Evolutionary conservation across 441 rosid genomes (phyloP).

Genomic region (Flueggea neowawraea): DNA sequence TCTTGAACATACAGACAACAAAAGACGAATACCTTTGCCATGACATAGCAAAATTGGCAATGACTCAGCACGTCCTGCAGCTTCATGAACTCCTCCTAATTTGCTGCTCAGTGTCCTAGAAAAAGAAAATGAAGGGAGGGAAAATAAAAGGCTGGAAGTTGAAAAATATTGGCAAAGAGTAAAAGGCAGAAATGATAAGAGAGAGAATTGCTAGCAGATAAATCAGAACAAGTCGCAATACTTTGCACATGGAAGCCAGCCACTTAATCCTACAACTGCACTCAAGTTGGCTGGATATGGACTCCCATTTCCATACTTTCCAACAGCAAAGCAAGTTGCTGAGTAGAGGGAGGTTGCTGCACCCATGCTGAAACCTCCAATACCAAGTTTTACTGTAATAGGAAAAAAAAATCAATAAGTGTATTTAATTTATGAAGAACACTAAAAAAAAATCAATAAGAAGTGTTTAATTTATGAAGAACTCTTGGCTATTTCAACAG

Average conservation of each 20-base stretch:
- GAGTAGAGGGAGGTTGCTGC: conserved; percentile 85
- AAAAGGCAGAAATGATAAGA: conserved; percentile 2
- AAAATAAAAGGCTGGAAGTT: conserved; percentile 2
- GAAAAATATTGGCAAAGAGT: not conserved
- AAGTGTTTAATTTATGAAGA: not conserved
- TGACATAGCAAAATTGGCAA: conserved; percentile 85
- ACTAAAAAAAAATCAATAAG: not conserved
- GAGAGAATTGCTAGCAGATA: conserved; percentile 3
- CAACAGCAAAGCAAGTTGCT: conserved; percentile 66
- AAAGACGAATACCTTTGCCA: conserved; percentile 59
- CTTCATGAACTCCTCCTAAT: conserved; percentile 45
- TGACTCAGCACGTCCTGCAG: conserved; percentile 59
- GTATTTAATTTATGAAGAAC: not conserved
- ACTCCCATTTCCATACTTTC: conserved; percentile 70
- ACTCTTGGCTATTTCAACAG: not conserved
- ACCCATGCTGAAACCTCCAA: conserved; percentile 99
- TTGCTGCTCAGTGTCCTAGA: conserved; percentile 59
- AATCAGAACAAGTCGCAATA: conserved; percentile 29
- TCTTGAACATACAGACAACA: not conserved
- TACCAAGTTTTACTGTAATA: conserved; percentile 77
- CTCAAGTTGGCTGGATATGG: conserved; percentile 65
- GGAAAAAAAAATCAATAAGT: conserved; percentile 3
- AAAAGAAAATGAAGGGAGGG: not conserved
- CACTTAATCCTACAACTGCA: conserved; percentile 87
- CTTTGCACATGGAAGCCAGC: conserved; percentile 98